Conservation (phyloP, 2,329 filamentous ascomycete species). For the Neurospora sp. region DNA sequence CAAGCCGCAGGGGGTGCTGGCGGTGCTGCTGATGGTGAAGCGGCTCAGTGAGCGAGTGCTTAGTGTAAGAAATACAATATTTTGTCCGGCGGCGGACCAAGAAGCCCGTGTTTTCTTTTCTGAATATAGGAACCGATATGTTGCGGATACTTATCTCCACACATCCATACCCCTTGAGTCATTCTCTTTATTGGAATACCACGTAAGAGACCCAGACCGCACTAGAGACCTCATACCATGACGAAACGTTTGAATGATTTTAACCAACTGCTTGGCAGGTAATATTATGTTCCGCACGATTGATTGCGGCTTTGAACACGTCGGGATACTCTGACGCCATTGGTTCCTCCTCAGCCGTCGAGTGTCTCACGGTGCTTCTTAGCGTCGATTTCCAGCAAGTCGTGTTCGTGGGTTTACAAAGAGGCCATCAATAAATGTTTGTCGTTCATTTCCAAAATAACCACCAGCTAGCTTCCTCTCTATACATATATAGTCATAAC, state of each 20-base stretch:
- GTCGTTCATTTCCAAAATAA: neutral
- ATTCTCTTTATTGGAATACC: neutral
- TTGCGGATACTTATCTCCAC: neutral
- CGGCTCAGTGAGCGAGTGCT: neutral
- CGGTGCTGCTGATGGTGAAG: neutral
- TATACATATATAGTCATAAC: neutral
- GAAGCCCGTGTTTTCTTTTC: neutral
- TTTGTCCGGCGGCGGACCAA: neutral
- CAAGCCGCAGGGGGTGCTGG: slow-evolving; percentile 17
- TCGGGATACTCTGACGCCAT: neutral
- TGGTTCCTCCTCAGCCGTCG: neutral
- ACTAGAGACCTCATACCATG: neutral
- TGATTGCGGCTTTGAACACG: neutral
- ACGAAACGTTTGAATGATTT: neutral
- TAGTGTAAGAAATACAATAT: neutral
- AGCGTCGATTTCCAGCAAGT: neutral
- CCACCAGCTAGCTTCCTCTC: neutral
- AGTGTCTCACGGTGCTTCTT: neutral
- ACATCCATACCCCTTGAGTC: neutral
- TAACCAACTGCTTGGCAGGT: neutral
- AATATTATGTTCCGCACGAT: neutral
- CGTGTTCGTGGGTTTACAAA: neutral
- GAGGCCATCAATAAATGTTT: neutral
- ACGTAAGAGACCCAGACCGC: neutral
- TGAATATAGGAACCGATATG: neutral